These are phyloP conservation scores for Phytopythium montanum DNA, from an alignment of 352 stramenopile species.

Conservation along the genomic window DNA sequence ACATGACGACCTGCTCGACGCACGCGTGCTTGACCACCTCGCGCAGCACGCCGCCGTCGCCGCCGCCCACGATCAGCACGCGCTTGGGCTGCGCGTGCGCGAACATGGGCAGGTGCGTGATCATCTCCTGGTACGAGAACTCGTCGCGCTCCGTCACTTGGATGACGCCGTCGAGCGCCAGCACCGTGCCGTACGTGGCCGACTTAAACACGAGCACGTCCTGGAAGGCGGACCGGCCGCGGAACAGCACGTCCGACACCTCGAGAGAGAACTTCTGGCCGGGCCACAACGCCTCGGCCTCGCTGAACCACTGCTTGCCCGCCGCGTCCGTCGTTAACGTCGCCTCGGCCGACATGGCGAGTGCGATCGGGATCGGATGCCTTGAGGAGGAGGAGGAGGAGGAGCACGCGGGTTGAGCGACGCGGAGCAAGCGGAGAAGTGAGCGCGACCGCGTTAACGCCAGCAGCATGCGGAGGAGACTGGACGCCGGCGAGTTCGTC, in stretches of 20 bases:
- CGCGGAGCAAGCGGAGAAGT: slow-evolving; percentile 8
- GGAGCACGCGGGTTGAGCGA: background rate
- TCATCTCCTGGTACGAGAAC: slow-evolving; percentile 99
- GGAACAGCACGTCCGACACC: slow-evolving; percentile 93
- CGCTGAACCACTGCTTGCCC: slow-evolving; percentile 91
- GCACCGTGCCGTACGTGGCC: slow-evolving; percentile 95
- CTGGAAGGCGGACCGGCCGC: slow-evolving; percentile 96
- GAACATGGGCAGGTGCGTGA: slow-evolving; percentile 97
- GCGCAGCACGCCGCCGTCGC: slow-evolving; percentile 96
- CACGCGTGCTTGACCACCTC: slow-evolving; percentile 93
- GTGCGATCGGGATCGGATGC: too few relatives aligned
- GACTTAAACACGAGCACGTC: slow-evolving; percentile 99
- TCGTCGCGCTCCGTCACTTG: slow-evolving; percentile 98
- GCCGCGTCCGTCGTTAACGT: slow-evolving; percentile 27
- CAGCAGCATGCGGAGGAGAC: background rate
- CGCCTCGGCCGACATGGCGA: slow-evolving; percentile 15
- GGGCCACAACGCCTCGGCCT: slow-evolving; percentile 95
- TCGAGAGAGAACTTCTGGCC: slow-evolving; percentile 91
- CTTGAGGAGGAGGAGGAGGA: background rate
- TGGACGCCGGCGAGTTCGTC: background rate
- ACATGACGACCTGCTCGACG: slow-evolving; percentile 97
- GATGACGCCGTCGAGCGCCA: slow-evolving; percentile 99
- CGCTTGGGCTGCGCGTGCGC: slow-evolving; percentile 94
- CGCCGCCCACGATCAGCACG: slow-evolving; percentile 97
- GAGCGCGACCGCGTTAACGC: background rate